Percentiles rank a stretch among this genome's conserved stretches.
These are phyloP conservation scores for Nakazawaea molendinolei DNA, from an alignment of 805 yeast species.

Conservation along the genomic window DNA sequence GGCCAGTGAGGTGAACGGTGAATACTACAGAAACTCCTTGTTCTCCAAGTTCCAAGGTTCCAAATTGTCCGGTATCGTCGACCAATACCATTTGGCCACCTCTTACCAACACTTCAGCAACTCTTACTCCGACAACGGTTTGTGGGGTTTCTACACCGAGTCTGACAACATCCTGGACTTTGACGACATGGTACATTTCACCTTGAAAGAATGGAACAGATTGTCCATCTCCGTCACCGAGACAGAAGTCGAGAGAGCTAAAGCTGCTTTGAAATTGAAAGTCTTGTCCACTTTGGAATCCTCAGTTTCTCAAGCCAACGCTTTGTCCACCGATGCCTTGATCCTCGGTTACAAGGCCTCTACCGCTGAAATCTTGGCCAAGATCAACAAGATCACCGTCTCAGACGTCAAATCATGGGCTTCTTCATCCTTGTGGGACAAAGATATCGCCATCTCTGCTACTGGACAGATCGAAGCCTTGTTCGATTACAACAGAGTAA, in stretches of 20 bases:
- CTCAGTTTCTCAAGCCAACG: conserved; percentile 44
- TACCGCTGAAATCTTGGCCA: conserved; percentile 48
- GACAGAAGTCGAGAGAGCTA: conserved; percentile 74
- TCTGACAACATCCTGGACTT: conserved; percentile 51
- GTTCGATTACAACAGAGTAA: conserved; percentile 77
- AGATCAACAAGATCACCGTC: conserved; percentile 58
- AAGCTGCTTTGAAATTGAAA: conserved; percentile 61
- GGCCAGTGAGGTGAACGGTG: conserved; percentile 59
- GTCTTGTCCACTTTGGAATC: conserved; percentile 44
- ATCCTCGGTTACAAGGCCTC: conserved; percentile 58
- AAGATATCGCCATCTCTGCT: conserved; percentile 76
- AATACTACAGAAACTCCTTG: conserved; percentile 50
- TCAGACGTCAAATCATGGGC: conserved; percentile 69
- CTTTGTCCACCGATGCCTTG: conserved; percentile 54
- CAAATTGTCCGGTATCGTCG: conserved; percentile 61
- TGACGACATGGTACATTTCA: conserved; percentile 76
- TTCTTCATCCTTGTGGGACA: conserved; percentile 70
- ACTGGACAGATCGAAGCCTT: conserved; percentile 82
- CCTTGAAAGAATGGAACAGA: conserved; percentile 85
- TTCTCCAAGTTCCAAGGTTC: conserved; percentile 55
- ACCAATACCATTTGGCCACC: conserved; percentile 69
- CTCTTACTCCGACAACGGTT: conserved; percentile 71
- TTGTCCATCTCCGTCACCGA: conserved; percentile 68
- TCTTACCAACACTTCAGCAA: conserved; percentile 64
- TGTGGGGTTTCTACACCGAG: conserved; percentile 76